Evolutionary conservation across 495 filamentous ascomycete genomes (phyloP).

Genomic region (Bacidia rubella): DNA sequence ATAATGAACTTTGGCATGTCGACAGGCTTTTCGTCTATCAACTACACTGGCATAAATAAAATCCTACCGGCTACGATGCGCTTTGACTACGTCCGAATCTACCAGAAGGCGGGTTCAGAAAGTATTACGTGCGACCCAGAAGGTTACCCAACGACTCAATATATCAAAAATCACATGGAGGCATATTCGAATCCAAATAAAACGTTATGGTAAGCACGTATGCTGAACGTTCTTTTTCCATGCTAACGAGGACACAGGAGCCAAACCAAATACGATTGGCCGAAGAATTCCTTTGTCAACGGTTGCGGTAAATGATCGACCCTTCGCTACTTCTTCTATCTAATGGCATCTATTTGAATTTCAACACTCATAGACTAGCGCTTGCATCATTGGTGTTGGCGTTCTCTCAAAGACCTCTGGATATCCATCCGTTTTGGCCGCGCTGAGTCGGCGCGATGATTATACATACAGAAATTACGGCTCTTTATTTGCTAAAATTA

Average conservation of each 20-base stretch:
- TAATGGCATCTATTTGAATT: slow-evolving; percentile 1
- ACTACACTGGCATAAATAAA: slow-evolving; percentile 36
- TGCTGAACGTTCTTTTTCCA: not conserved
- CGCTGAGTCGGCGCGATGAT: not conserved
- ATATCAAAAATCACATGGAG: slow-evolving; percentile 49
- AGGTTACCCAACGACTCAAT: slow-evolving; percentile 55
- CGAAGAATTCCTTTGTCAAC: slow-evolving; percentile 35
- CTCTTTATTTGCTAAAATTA: slow-evolving; percentile 1
- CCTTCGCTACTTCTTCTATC: not conserved
- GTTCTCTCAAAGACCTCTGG: slow-evolving; percentile 4
- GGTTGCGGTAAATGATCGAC: slow-evolving; percentile 22
- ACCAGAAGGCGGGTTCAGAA: slow-evolving; percentile 44
- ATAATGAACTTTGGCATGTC: slow-evolving; percentile 67
- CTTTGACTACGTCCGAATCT: slow-evolving; percentile 64
- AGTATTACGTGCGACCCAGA: slow-evolving; percentile 60
- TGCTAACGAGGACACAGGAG: slow-evolving; percentile 8
- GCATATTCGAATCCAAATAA: slow-evolving; percentile 54
- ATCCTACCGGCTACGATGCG: slow-evolving; percentile 57
- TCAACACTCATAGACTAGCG: slow-evolving; percentile 2
- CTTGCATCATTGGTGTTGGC: slow-evolving; percentile 10
- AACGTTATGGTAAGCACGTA: slow-evolving; percentile 36
- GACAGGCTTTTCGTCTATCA: slow-evolving; percentile 48
- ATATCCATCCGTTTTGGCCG: slow-evolving; percentile 6
- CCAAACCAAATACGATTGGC: slow-evolving; percentile 31
- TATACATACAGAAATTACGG: not conserved